Percentiles rank a stretch among this genome's conserved stretches.
These are phyloP conservation scores for Sungouiozyma ichnusensis DNA, from an alignment of 805 yeast genomes.

Conservation along the genomic window DNA sequence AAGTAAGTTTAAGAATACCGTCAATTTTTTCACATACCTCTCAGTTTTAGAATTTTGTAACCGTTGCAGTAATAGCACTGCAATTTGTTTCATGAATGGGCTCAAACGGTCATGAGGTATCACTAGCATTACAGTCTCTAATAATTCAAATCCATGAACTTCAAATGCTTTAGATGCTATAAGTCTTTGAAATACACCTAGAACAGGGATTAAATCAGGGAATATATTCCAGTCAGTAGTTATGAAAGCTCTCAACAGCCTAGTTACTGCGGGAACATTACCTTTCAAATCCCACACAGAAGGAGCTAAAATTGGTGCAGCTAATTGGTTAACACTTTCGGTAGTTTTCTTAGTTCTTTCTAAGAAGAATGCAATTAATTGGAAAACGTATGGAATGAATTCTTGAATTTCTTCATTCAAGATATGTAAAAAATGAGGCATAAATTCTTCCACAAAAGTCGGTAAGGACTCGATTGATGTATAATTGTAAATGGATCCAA, in stretches of 20 bases:
- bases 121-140: slow-evolving; percentile 54
- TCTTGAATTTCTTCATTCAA: slow-evolving; percentile 84
- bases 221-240: slow-evolving; percentile 28
- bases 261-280: slow-evolving; percentile 84
- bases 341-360: slow-evolving; percentile 52
- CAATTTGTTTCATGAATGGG: slow-evolving; percentile 58
- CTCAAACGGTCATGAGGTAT: slow-evolving; percentile 42
- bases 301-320: slow-evolving; percentile 83
- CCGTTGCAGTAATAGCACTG: slow-evolving; percentile 66
- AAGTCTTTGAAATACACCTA: slow-evolving; percentile 94
- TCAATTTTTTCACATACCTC: slow-evolving; percentile 61
- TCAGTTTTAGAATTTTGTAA: slow-evolving; percentile 76
- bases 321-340: slow-evolving; percentile 48
- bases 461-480: slow-evolving; percentile 25
- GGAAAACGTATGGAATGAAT: slow-evolving; percentile 87
- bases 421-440: slow-evolving; percentile 58
- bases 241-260: slow-evolving; percentile 64
- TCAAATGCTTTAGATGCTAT: slow-evolving; percentile 80
- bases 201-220: slow-evolving; percentile 56
- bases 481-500: slow-evolving; percentile 63
- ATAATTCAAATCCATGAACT: slow-evolving; percentile 69
- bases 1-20: slow-evolving; percentile 48
- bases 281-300: slow-evolving; percentile 88
- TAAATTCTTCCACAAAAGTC: slow-evolving; percentile 34
- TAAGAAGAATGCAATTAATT: slow-evolving; percentile 69